These are phyloP conservation scores for Phoenix roebelenii DNA, from an alignment of 176 grass and related monocot genomes.

Conservation along the genomic window DNA sequence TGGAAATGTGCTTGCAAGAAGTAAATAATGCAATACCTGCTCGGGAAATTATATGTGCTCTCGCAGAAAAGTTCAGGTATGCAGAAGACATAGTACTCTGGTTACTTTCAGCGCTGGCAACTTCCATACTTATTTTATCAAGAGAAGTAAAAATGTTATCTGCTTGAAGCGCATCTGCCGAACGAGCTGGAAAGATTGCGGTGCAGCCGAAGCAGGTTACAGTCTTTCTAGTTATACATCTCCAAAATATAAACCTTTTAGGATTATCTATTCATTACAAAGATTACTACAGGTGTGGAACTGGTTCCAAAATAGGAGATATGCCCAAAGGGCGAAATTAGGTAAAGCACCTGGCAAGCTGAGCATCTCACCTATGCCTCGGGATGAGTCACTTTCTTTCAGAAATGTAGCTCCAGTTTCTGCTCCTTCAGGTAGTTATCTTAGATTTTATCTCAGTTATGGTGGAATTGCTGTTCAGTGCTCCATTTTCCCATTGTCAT, in stretches of 20 bases:
- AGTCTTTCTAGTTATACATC: not conserved
- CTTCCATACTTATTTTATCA: not conserved
- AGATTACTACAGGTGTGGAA: constrained; percentile 73
- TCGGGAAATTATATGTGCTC: constrained; percentile 40
- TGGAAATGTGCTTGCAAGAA: constrained; percentile 77
- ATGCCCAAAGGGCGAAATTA: constrained; percentile 78
- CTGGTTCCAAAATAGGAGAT: constrained; percentile 98
- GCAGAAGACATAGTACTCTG: not conserved
- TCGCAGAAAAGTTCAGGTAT: constrained; percentile 85
- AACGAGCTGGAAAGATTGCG: constrained; percentile 51
- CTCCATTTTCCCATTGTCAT: not conserved
- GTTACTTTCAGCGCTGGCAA: not conserved
- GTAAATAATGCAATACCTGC: constrained; percentile 61
- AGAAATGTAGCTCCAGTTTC: constrained; percentile 28
- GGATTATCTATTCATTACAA: not conserved
- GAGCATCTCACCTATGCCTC: constrained; percentile 8
- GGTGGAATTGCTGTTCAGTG: too few species aligned
- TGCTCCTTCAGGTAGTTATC: constrained; percentile 43
- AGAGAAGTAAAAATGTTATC: constrained; percentile 15
- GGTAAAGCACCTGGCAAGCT: constrained; percentile 29
- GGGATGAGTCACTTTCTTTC: constrained; percentile 13
- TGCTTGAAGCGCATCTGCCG: constrained; percentile 41
- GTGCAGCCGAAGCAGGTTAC: constrained; percentile 84
- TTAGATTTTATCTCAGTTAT: constrained; percentile 1
- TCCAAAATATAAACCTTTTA: not conserved